A percentile compares a stretch with the other conserved stretches of the same genome.
Evolutionary conservation across 805 yeast genomes (phyloP).

Genomic region (Yamadazyma paraphyllophila): DNA sequence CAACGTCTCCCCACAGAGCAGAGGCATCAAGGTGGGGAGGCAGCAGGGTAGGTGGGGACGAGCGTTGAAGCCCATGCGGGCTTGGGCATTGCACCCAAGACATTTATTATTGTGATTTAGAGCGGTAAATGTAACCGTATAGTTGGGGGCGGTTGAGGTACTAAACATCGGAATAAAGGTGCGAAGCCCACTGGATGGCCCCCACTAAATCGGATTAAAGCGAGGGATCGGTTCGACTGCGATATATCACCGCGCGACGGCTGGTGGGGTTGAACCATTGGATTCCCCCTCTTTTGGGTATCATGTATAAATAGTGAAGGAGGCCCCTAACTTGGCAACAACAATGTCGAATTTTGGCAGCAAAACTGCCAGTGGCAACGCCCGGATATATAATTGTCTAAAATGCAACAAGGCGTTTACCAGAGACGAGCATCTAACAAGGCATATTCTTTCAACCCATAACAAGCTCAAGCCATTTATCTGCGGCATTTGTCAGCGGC

Average conservation of each 20-base stretch:
- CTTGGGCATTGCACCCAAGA: too few species aligned
- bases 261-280: neutral
- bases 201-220: neutral
- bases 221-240: neutral
- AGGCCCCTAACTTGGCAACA: neutral
- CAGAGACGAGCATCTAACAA: slow-evolving; percentile 44
- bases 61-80: too few species aligned
- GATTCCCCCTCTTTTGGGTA: neutral
- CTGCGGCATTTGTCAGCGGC: slow-evolving; percentile 44
- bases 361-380: slow-evolving; percentile 44
- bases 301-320: neutral
- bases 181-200: neutral
- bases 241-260: neutral
- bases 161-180: too few species aligned
- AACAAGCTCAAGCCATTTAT: slow-evolving; percentile 44
- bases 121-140: too few species aligned
- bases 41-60: too few species aligned
- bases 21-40: too few species aligned
- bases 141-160: too few species aligned
- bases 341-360: slow-evolving; percentile 32
- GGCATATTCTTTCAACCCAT: slow-evolving; percentile 43
- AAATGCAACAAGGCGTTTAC: slow-evolving; percentile 45
- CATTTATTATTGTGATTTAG: too few species aligned
- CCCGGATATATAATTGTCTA: slow-evolving; percentile 39
- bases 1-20: neutral